Conservation (phyloP, 2,329 filamentous ascomycete genomes). For the Lachnellula occidentalis region DNA sequence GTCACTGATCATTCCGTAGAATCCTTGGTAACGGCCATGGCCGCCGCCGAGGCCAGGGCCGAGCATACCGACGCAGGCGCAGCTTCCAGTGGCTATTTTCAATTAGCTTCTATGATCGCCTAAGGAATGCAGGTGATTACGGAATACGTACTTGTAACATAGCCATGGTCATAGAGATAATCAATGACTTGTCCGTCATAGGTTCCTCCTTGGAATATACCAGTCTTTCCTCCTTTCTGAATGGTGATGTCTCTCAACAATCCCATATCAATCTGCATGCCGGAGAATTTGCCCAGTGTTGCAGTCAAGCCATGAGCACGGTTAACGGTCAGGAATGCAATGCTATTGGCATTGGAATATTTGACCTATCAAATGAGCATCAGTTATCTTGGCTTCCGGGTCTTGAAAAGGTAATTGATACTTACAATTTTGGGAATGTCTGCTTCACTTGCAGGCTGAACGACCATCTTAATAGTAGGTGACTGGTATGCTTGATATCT, state of each 20-base stretch:
- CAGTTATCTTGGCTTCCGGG: not conserved
- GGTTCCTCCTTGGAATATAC: constrained; percentile 27
- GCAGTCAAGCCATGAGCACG: constrained; percentile 43
- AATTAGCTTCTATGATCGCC: too few species aligned
- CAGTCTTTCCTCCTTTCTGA: constrained; percentile 20
- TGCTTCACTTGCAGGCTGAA: not conserved
- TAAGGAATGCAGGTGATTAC: not conserved
- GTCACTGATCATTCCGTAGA: constrained; percentile 40
- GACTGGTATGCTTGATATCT: too few species aligned
- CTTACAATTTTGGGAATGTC: not conserved
- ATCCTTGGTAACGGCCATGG: constrained; percentile 34
- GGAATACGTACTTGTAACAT: not conserved
- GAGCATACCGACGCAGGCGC: constrained; percentile 35
- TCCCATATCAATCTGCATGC: constrained; percentile 1
- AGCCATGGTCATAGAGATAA: constrained; percentile 1
- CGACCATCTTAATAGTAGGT: too few species aligned
- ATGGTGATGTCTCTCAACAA: constrained; percentile 26
- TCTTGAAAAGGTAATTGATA: not conserved
- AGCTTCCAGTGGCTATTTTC: constrained; percentile 5
- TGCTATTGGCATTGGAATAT: constrained; percentile 3
- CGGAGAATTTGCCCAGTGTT: constrained; percentile 6
- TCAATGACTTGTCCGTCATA: not conserved
- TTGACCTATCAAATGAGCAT: not conserved
- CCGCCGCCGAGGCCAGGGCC: constrained; percentile 36
- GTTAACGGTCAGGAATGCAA: constrained; percentile 39